Evolutionary conservation across 208 protist genomes (phyloP).

Genomic region (Leishmania turanica): DNA sequence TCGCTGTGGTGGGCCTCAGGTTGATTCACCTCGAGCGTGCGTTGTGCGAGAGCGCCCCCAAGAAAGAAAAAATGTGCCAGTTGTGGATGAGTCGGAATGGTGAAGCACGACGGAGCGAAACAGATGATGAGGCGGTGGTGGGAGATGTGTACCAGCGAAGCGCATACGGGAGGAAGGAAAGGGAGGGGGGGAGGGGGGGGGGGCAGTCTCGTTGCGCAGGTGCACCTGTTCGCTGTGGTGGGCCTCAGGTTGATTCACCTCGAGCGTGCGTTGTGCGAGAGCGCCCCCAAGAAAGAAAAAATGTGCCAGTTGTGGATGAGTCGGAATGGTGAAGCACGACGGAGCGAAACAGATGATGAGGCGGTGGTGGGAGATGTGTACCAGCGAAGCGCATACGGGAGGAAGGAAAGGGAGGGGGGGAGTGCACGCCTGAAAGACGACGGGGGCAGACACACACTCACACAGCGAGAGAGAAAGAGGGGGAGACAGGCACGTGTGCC

Average conservation of each 20-base stretch:
- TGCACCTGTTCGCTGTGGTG: not conserved
- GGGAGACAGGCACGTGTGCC: not conserved
- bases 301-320: not conserved
- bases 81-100: not conserved
- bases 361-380: too few relatives aligned
- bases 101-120: conserved; percentile 1
- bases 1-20: not conserved
- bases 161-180: not conserved
- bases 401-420: not conserved
- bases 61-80: too few relatives aligned
- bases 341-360: conserved; percentile 8
- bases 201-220: not conserved
- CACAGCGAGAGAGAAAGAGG: not conserved
- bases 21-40: not conserved
- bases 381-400: too few relatives aligned
- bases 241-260: not conserved
- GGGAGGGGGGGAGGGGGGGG: too few relatives aligned
- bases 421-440: not conserved
- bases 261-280: not conserved
- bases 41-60: not conserved
- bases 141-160: too few relatives aligned
- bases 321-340: conserved; percentile 1
- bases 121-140: not conserved
- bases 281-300: too few relatives aligned
- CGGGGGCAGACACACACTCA: not conserved